Conservation (phyloP, 331 rosid species). For the Quercus tomentella region DNA sequence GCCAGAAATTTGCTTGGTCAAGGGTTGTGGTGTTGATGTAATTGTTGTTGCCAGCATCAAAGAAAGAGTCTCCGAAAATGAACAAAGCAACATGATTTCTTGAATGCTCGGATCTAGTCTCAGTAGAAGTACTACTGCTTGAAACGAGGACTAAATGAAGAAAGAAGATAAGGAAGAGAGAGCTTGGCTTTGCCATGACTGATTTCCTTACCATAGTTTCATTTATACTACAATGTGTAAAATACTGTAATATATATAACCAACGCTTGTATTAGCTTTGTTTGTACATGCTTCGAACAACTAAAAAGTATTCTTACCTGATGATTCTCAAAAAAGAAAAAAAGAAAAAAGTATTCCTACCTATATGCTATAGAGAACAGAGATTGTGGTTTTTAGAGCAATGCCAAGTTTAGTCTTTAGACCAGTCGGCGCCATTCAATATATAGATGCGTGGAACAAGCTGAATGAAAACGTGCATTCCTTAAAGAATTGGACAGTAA, state of each 20-base stretch:
- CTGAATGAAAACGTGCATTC: not conserved
- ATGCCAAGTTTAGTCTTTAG: not conserved
- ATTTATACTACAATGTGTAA: not conserved
- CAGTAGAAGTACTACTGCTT: too few relatives aligned
- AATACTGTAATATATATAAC: not conserved
- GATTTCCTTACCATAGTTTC: not conserved
- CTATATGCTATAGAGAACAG: too few relatives aligned
- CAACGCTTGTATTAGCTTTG: not conserved
- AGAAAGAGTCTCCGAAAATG: slow-evolving; percentile 86
- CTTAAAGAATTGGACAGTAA: not conserved
- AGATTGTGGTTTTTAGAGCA: not conserved
- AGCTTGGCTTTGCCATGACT: slow-evolving; percentile 26
- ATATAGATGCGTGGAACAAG: not conserved
- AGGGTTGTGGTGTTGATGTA: slow-evolving; percentile 82
- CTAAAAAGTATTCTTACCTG: not conserved
- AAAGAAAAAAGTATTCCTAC: not conserved
- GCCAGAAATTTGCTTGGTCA: slow-evolving; percentile 92
- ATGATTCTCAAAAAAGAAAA: too few relatives aligned
- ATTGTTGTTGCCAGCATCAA: slow-evolving; percentile 91
- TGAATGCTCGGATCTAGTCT: not conserved
- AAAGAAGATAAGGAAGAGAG: slow-evolving; percentile 20
- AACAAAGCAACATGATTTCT: slow-evolving; percentile 34
- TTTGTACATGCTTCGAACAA: slow-evolving; percentile 3
- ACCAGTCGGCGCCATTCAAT: slow-evolving; percentile 2
- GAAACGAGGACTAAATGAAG: slow-evolving; percentile 1